Conservation (phyloP, 140 eudicot genomes). For the Bidens hawaiensis region DNA sequence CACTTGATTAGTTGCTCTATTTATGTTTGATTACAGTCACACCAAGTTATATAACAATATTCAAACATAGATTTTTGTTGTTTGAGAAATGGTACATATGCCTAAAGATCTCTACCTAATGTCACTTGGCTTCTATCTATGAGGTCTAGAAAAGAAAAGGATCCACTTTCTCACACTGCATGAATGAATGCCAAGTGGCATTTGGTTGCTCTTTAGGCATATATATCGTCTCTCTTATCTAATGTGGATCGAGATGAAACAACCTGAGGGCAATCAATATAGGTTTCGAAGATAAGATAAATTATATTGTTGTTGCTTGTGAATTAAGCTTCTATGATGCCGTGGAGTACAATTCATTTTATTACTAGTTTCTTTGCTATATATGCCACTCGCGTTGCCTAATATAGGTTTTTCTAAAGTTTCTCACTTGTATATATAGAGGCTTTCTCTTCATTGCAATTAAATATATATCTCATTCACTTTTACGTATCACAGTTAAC, state of each 20-base stretch:
- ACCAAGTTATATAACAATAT: conserved; percentile 9
- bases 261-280: neutral
- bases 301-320: neutral
- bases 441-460: too few species aligned
- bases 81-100: neutral
- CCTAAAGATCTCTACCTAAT: too few species aligned
- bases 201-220: neutral
- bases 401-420: too few species aligned
- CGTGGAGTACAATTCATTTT: neutral
- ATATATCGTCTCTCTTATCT: neutral
- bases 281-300: neutral
- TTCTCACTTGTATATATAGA: too few species aligned
- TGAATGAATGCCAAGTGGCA: neutral
- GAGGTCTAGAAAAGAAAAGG: neutral
- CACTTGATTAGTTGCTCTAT: conserved; percentile 7
- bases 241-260: neutral
- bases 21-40: neutral
- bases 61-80: conserved; percentile 3
- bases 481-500: neutral
- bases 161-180: neutral
- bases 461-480: too few species aligned
- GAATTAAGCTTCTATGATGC: conserved; percentile 9
- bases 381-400: too few species aligned
- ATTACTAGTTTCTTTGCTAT: conserved; percentile 5
- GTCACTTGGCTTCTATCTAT: neutral